These are phyloP conservation scores for Suillus occidentalis DNA, from an alignment of 768 basidiomycete genomes.

Conservation along the genomic window DNA sequence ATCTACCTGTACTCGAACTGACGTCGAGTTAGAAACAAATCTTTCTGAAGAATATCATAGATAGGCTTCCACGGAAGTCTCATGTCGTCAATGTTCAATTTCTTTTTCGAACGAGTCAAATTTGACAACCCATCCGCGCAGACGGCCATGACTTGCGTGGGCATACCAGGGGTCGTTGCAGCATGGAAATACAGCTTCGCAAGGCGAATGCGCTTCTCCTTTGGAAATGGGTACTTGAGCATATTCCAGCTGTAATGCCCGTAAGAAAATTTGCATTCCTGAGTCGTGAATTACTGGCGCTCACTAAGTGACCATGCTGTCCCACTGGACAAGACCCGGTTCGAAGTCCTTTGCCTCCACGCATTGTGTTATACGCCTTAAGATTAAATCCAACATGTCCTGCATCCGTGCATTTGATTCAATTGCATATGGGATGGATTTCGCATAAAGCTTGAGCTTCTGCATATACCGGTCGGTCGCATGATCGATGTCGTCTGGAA, in stretches of 20 bases:
- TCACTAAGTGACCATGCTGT: conserved; percentile 70
- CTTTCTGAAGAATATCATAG: conserved; percentile 65
- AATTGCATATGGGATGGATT: conserved; percentile 71
- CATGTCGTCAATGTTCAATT: conserved; percentile 75
- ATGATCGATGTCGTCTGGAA: conserved; percentile 33
- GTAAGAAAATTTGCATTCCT: conserved; percentile 16
- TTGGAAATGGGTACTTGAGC: conserved; percentile 86
- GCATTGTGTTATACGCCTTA: conserved; percentile 67
- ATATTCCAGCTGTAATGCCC: conserved; percentile 61
- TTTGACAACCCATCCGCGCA: conserved; percentile 62
- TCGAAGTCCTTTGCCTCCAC: conserved; percentile 82
- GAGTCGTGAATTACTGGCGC: conserved; percentile 28
- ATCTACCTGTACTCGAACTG: conserved; percentile 79
- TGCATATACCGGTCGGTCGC: conserved; percentile 47
- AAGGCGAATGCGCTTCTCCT: conserved; percentile 69
- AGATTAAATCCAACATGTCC: conserved; percentile 70
- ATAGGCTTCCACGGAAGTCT: conserved; percentile 82
- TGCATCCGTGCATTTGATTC: conserved; percentile 79
- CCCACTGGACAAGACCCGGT: conserved; percentile 79
- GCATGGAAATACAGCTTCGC: conserved; percentile 80
- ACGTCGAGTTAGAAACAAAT: conserved; percentile 73
- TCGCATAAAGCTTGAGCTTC: conserved; percentile 63
- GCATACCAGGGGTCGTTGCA: conserved; percentile 74
- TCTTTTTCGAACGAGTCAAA: conserved; percentile 68
- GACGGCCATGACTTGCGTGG: conserved; percentile 63